A percentile compares a stretch with the other conserved stretches of the same genome.
These are phyloP conservation scores for Stentor coeruleus DNA, from an alignment of 73 alveolate species.

Conservation along the genomic window DNA sequence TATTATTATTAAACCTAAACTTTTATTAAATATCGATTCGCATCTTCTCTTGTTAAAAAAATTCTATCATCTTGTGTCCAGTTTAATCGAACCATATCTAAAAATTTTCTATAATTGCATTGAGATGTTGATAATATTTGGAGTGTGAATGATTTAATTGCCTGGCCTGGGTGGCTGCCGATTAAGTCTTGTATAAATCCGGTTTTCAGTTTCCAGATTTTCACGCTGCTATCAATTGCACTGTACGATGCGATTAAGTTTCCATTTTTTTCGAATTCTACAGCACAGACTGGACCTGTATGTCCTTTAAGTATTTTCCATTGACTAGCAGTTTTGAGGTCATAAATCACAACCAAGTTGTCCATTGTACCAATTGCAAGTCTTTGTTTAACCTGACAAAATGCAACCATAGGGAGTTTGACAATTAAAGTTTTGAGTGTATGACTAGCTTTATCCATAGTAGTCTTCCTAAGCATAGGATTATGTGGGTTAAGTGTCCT, in stretches of 20 bases:
- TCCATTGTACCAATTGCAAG: background rate
- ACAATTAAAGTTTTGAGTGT: background rate
- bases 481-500: background rate
- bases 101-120: background rate
- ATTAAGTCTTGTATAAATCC: background rate
- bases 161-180: background rate
- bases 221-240: background rate
- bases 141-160: background rate
- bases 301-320: background rate
- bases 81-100: background rate
- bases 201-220: background rate
- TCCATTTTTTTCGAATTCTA: background rate
- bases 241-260: background rate
- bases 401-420: background rate
- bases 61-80: constrained; percentile 1
- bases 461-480: background rate
- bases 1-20: background rate
- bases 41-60: too few relatives aligned
- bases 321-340: background rate
- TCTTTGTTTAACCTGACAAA: background rate
- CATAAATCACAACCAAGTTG: background rate
- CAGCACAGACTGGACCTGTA: background rate
- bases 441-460: background rate
- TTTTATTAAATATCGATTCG: too few relatives aligned
- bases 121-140: background rate